phyloP scores from a whole-genome alignment of 83 land plant genomes.

The Diphasiastrum complanatum region DNA sequence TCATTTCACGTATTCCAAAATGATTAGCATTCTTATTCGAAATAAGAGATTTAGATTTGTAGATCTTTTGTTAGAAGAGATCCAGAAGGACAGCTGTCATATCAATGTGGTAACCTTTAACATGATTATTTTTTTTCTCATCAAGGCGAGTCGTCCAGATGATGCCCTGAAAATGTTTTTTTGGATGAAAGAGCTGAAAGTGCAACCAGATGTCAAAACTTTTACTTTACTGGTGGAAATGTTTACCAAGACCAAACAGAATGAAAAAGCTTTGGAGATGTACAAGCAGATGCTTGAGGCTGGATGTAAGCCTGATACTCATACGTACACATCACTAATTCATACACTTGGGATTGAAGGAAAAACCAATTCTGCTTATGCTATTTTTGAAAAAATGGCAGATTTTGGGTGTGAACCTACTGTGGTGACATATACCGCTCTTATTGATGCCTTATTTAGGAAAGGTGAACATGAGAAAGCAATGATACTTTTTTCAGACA shows the following conservation, averaged over 20 bases:
- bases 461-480: constrained; percentile 38
- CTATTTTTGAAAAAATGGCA: constrained; percentile 11
- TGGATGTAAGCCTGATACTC: constrained; percentile 4
- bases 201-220: constrained; percentile 1
- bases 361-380: neutral
- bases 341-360: constrained; percentile 15
- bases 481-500: constrained; percentile 38
- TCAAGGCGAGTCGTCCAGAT: neutral
- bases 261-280: constrained; percentile 2
- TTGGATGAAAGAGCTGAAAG: constrained; percentile 9
- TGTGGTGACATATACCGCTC: constrained; percentile 55
- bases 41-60: neutral
- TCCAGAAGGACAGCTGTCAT: neutral
- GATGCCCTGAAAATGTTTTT: constrained; percentile 3
- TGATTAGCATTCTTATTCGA: neutral
- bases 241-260: neutral
- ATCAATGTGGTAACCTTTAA: neutral
- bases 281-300: constrained; percentile 11
- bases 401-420: constrained; percentile 32
- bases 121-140: neutral
- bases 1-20: constrained; percentile 3
- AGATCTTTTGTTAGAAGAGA: neutral
- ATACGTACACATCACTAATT: constrained; percentile 7
- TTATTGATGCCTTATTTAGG: constrained; percentile 51
- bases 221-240: constrained; percentile 2